Evolutionary conservation across 2,329 filamentous ascomycete genomes (phyloP), one percentile per base, ranked within the genome.

Genomic region (Byssothecium circinans): DNA sequence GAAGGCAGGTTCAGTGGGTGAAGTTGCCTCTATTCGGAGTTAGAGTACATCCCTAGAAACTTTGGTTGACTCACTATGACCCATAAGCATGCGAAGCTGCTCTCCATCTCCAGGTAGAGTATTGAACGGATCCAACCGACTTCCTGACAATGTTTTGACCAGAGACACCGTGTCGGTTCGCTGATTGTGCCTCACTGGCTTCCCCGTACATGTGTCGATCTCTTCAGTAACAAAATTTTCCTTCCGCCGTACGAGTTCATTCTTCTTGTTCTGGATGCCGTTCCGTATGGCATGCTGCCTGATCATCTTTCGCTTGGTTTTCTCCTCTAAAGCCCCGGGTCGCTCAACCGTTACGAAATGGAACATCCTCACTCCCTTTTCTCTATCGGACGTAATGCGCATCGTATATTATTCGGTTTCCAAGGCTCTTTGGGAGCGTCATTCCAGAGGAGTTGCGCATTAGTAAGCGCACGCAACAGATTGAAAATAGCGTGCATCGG

Each of bases 301-400:
- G 12, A 56, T 44, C 18, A 25, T 36, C 15, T 30, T 49, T 19
- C 54, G 44, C 20, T 39, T 37, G 17, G 45, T 37, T 7, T 52
- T 45, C 7, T 50, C 53, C 37, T 50, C 52, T 11, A 42, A 38
- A 11, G 52, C 39, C n/a, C 44, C 42, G 8, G 53, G 55, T 35
- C 54, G 46, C 18, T 41, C 47, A 19, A 54, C 30, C 8, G 48
- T 52, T 7, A 58, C 50, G n/a, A 54, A 58, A n/a, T 53, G 32
- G 33, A 49, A 58, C 52, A 57, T 57, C 41, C 51, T 56, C 17
- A 75, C 10, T 25, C 10, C 23, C n/a, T n/a, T n/a, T n/a, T n/a
- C n/a, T n/a, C n/a, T n/a, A n/a, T n/a, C n/a, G n/a, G n/a, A n/a
- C n/a, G n/a, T n/a, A n/a, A n/a, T n/a, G n/a, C n/a, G n/a, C n/a